Evolutionary conservation across 2,329 filamentous ascomycete genomes (phyloP).

Genomic region (Raffaelea ambrosiae): DNA sequence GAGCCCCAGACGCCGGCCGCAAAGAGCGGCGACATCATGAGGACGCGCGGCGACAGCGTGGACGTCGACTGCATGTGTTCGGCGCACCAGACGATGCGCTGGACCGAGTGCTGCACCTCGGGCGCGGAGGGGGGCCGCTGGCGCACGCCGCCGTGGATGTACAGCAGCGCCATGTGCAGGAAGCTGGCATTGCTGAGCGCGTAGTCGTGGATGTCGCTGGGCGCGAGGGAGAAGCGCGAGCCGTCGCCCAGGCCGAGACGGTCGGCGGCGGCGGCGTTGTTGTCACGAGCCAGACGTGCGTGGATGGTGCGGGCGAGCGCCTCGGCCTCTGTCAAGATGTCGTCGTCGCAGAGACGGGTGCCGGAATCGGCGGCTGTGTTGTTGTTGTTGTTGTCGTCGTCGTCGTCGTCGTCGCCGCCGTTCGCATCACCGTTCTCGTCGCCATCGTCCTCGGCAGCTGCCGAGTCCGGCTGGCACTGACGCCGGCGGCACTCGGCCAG

Average conservation of each 20-base stretch:
- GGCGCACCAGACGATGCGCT: slow-evolving; percentile 7
- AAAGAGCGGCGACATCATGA: slow-evolving; percentile 9
- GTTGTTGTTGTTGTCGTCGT: neutral
- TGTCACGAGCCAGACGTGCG: slow-evolving; percentile 3
- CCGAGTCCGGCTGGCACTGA: no score
- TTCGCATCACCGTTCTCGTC: no score
- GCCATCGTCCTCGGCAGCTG: no score
- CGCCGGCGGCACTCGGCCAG: slow-evolving; percentile 6
- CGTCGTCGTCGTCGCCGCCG: no score
- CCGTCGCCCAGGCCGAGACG: slow-evolving; percentile 2
- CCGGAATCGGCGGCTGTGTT: neutral
- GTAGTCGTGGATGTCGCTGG: slow-evolving; percentile 8
- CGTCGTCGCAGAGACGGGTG: slow-evolving; percentile 3
- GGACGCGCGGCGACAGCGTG: slow-evolving; percentile 7
- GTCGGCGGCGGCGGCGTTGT: no score
- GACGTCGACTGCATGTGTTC: slow-evolving; percentile 7
- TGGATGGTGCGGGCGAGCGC: slow-evolving; percentile 2
- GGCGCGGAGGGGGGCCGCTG: slow-evolving; percentile 2
- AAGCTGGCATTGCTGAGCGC: slow-evolving; percentile 10
- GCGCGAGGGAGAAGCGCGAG: slow-evolving; percentile 1
- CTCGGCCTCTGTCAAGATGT: slow-evolving; percentile 7
- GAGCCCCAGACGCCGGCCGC: slow-evolving; percentile 7
- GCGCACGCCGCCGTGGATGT: slow-evolving; percentile 6
- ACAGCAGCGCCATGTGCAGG: slow-evolving; percentile 8
- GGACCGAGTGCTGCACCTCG: slow-evolving; percentile 6